These are phyloP conservation scores for Plasmodium malariae DNA, from an alignment of 169 alveolate species.

Conservation along the genomic window DNA sequence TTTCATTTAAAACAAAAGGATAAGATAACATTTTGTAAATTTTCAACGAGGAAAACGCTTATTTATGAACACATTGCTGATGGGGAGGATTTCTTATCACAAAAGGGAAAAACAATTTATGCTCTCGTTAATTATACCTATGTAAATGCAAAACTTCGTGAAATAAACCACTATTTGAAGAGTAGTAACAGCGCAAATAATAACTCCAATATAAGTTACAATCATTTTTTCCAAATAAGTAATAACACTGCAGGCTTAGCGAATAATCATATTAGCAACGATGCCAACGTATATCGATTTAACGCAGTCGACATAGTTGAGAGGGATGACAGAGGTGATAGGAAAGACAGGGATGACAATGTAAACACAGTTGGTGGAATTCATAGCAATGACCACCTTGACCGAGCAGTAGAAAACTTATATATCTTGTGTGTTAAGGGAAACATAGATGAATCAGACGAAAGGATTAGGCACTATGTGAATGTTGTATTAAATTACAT, in stretches of 20 bases:
- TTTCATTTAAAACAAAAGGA: not conserved
- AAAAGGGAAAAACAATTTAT: slow-evolving; percentile 21
- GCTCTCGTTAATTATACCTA: slow-evolving; percentile 52
- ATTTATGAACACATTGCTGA: slow-evolving; percentile 27
- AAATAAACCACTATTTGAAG: slow-evolving; percentile 18
- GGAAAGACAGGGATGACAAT: too few species aligned
- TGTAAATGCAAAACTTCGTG: slow-evolving; percentile 39
- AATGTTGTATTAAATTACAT: slow-evolving; percentile 12
- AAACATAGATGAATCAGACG: slow-evolving; percentile 35
- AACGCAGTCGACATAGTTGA: too few species aligned
- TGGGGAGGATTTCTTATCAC: slow-evolving; percentile 22
- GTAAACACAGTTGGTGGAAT: too few species aligned
- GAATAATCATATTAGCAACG: too few species aligned
- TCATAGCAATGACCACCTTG: slow-evolving; percentile 8
- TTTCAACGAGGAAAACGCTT: slow-evolving; percentile 29
- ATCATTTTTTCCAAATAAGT: too few species aligned
- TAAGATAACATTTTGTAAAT: not conserved
- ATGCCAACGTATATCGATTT: too few species aligned
- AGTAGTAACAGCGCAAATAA: not conserved
- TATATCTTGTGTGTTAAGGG: slow-evolving; percentile 66
- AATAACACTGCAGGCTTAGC: too few species aligned
- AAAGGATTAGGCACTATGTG: slow-evolving; percentile 44
- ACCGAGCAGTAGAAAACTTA: slow-evolving; percentile 33
- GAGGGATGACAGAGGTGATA: too few species aligned
- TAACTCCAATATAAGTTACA: too few species aligned